Evolutionary conservation across 805 yeast species (phyloP).

Genomic region (Saccharomycopsis selenospora): DNA sequence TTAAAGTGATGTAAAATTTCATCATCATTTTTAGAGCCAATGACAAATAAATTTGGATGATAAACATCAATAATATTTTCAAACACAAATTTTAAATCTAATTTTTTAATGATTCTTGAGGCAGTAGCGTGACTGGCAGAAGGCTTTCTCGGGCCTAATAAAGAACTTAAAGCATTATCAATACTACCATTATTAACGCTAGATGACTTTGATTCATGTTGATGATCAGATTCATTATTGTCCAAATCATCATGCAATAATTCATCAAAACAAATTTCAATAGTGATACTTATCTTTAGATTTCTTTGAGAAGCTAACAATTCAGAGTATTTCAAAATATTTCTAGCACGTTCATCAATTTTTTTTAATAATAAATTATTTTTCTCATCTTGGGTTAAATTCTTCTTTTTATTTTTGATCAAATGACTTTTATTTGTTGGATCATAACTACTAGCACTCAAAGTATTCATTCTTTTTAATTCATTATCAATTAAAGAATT

Average conservation of each 20-base stretch:
- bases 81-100: constrained; percentile 16
- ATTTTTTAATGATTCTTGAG: constrained; percentile 2
- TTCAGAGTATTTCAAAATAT: constrained; percentile 11
- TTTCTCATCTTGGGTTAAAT: background rate
- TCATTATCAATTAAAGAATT: constrained; percentile 10
- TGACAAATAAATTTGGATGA: constrained; percentile 15
- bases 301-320: constrained; percentile 3
- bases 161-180: background rate
- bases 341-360: constrained; percentile 4
- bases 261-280: constrained; percentile 21
- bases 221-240: constrained; percentile 9
- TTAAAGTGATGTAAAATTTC: constrained; percentile 1
- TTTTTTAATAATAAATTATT: constrained; percentile 1
- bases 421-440: constrained; percentile 1
- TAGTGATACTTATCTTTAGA: constrained; percentile 14
- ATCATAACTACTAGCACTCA: background rate
- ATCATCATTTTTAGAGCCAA: constrained; percentile 16
- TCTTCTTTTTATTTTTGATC: background rate
- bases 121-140: no score
- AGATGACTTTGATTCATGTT: background rate
- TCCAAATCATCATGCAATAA: constrained; percentile 13
- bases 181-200: background rate
- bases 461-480: background rate
- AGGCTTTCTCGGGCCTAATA: background rate
- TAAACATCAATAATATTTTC: constrained; percentile 16